Percentiles rank a stretch among this genome's conserved stretches.
phyloP scores from a whole-genome alignment of 129 eudicot genomes.

The Flaveria ramosissima region DNA sequence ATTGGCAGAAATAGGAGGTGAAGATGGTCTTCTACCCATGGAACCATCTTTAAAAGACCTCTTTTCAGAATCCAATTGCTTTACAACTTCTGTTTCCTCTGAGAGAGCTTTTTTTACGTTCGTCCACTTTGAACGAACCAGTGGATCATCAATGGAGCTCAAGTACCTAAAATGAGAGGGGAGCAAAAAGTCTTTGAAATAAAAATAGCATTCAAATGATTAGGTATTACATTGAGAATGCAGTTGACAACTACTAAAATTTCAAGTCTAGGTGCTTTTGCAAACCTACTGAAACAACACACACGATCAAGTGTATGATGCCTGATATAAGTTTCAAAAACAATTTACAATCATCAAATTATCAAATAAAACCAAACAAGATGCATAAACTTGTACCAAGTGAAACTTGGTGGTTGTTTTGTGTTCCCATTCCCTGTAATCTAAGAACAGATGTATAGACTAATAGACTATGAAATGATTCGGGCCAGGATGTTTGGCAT shows the following conservation, averaged over 20 bases:
- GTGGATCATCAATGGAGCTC: slow-evolving; percentile 79
- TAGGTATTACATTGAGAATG: not conserved
- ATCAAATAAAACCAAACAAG: not conserved
- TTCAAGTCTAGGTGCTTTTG: not conserved
- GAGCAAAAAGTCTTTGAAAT: not conserved
- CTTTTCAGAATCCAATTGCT: slow-evolving; percentile 88
- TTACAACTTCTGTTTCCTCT: slow-evolving; percentile 92
- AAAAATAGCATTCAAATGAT: slow-evolving; percentile 3
- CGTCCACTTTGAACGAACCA: slow-evolving; percentile 83
- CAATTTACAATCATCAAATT: not conserved
- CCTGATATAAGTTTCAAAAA: too few relatives aligned
- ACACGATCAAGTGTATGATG: not conserved
- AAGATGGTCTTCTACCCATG: slow-evolving; percentile 66
- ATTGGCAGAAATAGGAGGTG: slow-evolving; percentile 84
- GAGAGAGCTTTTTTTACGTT: slow-evolving; percentile 77
- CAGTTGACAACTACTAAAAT: not conserved
- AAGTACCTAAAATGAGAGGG: slow-evolving; percentile 51
- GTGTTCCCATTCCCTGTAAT: not conserved
- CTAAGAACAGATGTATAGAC: not conserved
- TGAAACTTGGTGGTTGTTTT: too few relatives aligned
- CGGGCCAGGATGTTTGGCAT: not conserved
- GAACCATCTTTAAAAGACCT: slow-evolving; percentile 81
- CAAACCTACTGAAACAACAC: not conserved
- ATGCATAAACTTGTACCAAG: not conserved
- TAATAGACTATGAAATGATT: not conserved